A percentile compares a stretch with the other conserved stretches of the same genome.
Evolutionary conservation across 495 filamentous ascomycete species (phyloP).

Genomic region (Entonaema liquescens): DNA sequence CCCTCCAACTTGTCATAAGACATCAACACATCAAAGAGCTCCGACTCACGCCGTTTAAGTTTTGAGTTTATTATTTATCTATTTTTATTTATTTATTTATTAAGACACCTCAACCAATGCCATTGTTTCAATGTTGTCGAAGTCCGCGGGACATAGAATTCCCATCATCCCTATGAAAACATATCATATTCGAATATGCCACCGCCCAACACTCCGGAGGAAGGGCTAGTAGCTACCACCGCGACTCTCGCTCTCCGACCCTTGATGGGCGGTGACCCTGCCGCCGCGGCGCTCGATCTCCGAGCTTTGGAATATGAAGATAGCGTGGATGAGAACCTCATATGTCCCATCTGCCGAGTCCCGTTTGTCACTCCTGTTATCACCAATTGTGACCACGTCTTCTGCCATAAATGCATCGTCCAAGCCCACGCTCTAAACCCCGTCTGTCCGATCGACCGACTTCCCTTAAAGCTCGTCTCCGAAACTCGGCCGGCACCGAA

Average conservation of each 20-base stretch:
- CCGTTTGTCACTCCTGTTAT: constrained; percentile 77
- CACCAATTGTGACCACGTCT: constrained; percentile 72
- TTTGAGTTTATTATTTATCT: neutral
- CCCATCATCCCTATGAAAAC: constrained; percentile 18
- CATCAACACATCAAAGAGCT: neutral
- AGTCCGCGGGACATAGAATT: constrained; percentile 5
- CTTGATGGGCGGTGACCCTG: constrained; percentile 17
- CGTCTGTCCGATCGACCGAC: constrained; percentile 63
- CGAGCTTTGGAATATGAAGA: constrained; percentile 75
- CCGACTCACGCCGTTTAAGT: constrained; percentile 1
- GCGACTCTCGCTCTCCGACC: constrained; percentile 36
- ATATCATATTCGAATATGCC: constrained; percentile 36
- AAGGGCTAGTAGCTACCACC: constrained; percentile 39
- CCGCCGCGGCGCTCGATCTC: constrained; percentile 60
- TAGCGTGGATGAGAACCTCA: constrained; percentile 75
- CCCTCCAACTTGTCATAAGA: constrained; percentile 20
- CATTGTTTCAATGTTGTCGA: constrained; percentile 12
- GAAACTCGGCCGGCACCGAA: constrained; percentile 47
- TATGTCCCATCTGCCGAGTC: constrained; percentile 84
- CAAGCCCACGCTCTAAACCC: constrained; percentile 61
- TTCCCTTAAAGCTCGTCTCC: constrained; percentile 47
- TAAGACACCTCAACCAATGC: neutral
- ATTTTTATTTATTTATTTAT: neutral
- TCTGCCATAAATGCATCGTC: constrained; percentile 77
- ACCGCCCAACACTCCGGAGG: constrained; percentile 48